A percentile compares a stretch with the other conserved stretches of the same genome.
phyloP scores from a whole-genome alignment of 768 basidiomycete species.

The Coprinellus micaceus region DNA sequence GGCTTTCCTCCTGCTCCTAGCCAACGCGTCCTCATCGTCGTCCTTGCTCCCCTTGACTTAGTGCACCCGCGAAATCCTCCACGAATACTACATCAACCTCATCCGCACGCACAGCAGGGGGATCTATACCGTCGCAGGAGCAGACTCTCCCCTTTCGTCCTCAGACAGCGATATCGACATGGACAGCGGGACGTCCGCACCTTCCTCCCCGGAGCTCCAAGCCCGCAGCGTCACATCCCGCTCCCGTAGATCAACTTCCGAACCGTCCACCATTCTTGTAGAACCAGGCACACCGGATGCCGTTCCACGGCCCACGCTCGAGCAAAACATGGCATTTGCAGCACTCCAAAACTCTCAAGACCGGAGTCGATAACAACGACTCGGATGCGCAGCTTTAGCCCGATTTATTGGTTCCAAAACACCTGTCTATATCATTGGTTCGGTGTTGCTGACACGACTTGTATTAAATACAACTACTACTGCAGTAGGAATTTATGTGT shows the following conservation, averaged over 20 bases:
- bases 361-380: background rate
- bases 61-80: slow-evolving; percentile 88
- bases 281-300: slow-evolving; percentile 41
- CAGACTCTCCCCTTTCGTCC: slow-evolving; percentile 35
- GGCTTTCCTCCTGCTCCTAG: background rate
- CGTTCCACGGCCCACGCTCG: slow-evolving; percentile 63
- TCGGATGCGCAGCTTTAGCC: too few relatives aligned
- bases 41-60: slow-evolving; percentile 36
- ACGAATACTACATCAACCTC: slow-evolving; percentile 93
- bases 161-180: slow-evolving; percentile 57
- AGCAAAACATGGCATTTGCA: slow-evolving; percentile 84
- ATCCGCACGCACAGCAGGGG: slow-evolving; percentile 77
- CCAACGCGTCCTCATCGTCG: slow-evolving; percentile 25
- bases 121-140: slow-evolving; percentile 49
- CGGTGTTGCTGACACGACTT: slow-evolving; percentile 1
- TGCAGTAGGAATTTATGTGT: slow-evolving; percentile 9
- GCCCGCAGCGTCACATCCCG: slow-evolving; percentile 26
- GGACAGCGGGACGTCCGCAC: slow-evolving; percentile 41
- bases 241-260: slow-evolving; percentile 25
- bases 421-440: slow-evolving; percentile 1
- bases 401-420: background rate
- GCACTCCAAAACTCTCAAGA: slow-evolving; percentile 52
- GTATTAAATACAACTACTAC: slow-evolving; percentile 27
- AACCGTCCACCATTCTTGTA: slow-evolving; percentile 41
- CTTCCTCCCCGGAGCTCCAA: slow-evolving; percentile 40